Percentiles rank a stretch among this genome's conserved stretches.
Evolutionary conservation across 805 yeast species (phyloP).

Genomic region (Starmera dryadoides): DNA sequence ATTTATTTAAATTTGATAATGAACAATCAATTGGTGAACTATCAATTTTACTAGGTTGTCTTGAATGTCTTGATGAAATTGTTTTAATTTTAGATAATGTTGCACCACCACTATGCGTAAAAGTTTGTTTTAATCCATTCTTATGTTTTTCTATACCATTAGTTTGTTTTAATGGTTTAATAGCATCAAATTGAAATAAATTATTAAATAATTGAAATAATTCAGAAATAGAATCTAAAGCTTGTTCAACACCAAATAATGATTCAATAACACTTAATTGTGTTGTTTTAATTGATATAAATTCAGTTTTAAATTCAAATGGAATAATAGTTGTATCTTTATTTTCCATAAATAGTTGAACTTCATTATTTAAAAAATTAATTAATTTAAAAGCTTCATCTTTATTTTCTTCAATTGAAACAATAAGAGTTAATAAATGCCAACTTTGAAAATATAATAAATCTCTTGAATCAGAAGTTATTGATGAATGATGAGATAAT

Average conservation of each 20-base stretch:
- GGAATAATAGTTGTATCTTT: conserved; percentile 2
- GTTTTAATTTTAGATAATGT: conserved; percentile 15
- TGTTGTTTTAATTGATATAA: conserved; percentile 66
- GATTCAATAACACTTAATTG: conserved; percentile 65
- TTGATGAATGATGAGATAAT: conserved; percentile 31
- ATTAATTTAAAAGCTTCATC: conserved; percentile 50
- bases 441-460: conserved; percentile 57
- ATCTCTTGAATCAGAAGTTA: conserved; percentile 18
- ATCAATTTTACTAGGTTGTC: too few relatives aligned
- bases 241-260: conserved; percentile 46
- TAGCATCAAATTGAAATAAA: conserved; percentile 30
- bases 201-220: conserved; percentile 52
- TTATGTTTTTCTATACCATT: conserved; percentile 9
- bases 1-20: too few relatives aligned
- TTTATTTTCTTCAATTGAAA: conserved; percentile 52
- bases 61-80: too few relatives aligned
- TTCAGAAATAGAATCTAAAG: conserved; percentile 60
- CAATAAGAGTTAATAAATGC: conserved; percentile 59
- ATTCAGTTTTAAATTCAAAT: conserved; percentile 12
- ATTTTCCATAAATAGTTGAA: conserved; percentile 22
- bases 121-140: conserved; percentile 1
- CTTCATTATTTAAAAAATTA: conserved; percentile 40
- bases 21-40: too few relatives aligned
- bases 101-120: not conserved
- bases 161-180: conserved; percentile 2